These are phyloP conservation scores for Talaromyces liani DNA, from an alignment of 495 filamentous ascomycete species.

Conservation along the genomic window DNA sequence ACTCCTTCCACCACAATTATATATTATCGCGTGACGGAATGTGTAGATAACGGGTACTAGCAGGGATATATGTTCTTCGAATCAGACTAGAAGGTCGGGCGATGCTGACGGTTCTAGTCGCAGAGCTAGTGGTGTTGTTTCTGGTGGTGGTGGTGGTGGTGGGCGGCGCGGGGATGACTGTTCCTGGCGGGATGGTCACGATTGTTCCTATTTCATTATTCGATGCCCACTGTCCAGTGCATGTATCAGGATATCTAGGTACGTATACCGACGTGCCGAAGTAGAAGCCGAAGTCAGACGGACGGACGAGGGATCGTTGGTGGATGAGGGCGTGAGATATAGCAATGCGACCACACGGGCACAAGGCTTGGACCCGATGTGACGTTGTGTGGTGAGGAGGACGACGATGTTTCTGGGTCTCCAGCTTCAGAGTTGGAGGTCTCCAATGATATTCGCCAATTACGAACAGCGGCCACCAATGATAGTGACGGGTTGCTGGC, in stretches of 20 bases:
- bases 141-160: not conserved
- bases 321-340: constrained; percentile 1
- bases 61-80: not conserved
- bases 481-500: not conserved
- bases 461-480: not conserved
- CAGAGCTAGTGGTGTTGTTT: not conserved
- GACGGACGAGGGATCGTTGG: not conserved
- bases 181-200: not conserved
- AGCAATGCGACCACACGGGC: constrained; percentile 28
- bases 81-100: not conserved
- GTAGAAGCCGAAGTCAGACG: constrained; percentile 9
- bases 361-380: constrained; percentile 21
- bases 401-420: not conserved
- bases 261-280: not conserved
- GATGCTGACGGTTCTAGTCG: not conserved
- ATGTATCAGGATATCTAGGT: not conserved
- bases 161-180: not conserved
- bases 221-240: not conserved
- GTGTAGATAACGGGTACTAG: not conserved
- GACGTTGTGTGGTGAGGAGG: constrained; percentile 20
- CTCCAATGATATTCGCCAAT: not conserved
- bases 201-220: not conserved
- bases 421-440: not conserved
- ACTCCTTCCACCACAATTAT: not conserved
- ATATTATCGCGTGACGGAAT: not conserved